Evolutionary conservation across 768 basidiomycete species (phyloP).

Genomic region (Mycena belliarum): DNA sequence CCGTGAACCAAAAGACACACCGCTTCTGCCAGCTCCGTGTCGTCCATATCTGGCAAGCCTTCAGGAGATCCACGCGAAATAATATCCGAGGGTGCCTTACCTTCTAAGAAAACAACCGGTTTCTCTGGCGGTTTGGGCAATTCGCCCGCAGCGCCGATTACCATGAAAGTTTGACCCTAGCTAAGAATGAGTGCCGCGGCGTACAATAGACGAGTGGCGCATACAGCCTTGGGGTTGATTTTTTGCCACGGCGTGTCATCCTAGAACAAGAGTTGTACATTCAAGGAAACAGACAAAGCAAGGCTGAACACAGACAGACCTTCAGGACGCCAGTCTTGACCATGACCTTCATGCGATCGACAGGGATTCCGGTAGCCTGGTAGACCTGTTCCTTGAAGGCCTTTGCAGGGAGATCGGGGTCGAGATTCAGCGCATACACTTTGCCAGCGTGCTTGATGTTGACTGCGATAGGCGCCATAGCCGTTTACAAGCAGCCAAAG

Average conservation of each 20-base stretch:
- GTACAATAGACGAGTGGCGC: slow-evolving; percentile 25
- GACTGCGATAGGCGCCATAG: slow-evolving; percentile 73
- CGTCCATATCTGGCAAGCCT: slow-evolving; percentile 71
- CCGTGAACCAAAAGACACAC: no score
- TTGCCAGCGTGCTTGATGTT: slow-evolving; percentile 92
- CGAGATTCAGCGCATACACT: slow-evolving; percentile 66
- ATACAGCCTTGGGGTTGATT: slow-evolving; percentile 77
- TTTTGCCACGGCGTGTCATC: slow-evolving; percentile 89
- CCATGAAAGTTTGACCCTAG: slow-evolving; percentile 88
- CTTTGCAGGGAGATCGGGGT: slow-evolving; percentile 65
- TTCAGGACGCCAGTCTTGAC: slow-evolving; percentile 90
- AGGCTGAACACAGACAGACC: slow-evolving; percentile 58
- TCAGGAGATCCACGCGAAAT: neutral
- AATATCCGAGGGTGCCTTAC: slow-evolving; percentile 34
- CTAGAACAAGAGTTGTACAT: slow-evolving; percentile 37
- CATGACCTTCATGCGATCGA: slow-evolving; percentile 97
- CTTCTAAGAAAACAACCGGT: slow-evolving; percentile 83
- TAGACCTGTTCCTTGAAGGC: slow-evolving; percentile 86
- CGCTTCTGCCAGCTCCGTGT: slow-evolving; percentile 68
- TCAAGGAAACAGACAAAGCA: neutral
- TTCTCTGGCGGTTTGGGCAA: slow-evolving; percentile 85
- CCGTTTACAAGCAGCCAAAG: no score
- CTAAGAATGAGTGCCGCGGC: slow-evolving; percentile 1
- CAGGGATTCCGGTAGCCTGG: slow-evolving; percentile 80
- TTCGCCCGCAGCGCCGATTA: slow-evolving; percentile 91